A percentile compares a stretch with the other conserved stretches of the same genome.
Conservation (phyloP, 2,329 filamentous ascomycete genomes). For the Fusarium sublunatum region DNA sequence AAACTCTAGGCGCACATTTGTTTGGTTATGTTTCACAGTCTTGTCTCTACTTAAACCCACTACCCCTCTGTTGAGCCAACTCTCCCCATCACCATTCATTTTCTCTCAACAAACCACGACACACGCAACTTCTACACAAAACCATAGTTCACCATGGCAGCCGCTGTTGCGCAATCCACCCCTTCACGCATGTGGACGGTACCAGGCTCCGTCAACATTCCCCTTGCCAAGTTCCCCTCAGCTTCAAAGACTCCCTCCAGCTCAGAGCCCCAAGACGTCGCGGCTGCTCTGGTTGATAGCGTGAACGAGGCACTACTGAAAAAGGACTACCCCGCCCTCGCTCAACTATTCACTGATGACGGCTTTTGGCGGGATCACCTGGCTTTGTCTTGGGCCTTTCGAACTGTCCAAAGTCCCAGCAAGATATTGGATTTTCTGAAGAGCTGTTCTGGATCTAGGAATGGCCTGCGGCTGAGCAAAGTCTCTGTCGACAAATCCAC, state of each 20-base stretch:
- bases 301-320: constrained; percentile 56
- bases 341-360: constrained; percentile 48
- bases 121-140: neutral
- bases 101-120: neutral
- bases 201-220: constrained; percentile 67
- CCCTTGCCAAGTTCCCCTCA: constrained; percentile 57
- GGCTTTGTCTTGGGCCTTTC: constrained; percentile 66
- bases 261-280: constrained; percentile 53
- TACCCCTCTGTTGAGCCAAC: neutral
- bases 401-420: constrained; percentile 58
- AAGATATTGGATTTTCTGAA: constrained; percentile 56
- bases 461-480: constrained; percentile 56
- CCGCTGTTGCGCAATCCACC: constrained; percentile 32
- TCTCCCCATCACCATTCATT: neutral
- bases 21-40: neutral
- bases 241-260: constrained; percentile 41
- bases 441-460: constrained; percentile 44
- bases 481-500: constrained; percentile 61
- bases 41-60: constrained; percentile 6
- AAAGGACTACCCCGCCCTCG: constrained; percentile 50
- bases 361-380: constrained; percentile 71
- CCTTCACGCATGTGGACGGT: constrained; percentile 48
- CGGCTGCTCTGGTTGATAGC: constrained; percentile 51
- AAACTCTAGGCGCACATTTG: too few relatives aligned
- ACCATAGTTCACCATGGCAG: constrained; percentile 31